Conservation (phyloP, 1,139 yeast genomes). For the Geotrichum citri-aurantii region DNA sequence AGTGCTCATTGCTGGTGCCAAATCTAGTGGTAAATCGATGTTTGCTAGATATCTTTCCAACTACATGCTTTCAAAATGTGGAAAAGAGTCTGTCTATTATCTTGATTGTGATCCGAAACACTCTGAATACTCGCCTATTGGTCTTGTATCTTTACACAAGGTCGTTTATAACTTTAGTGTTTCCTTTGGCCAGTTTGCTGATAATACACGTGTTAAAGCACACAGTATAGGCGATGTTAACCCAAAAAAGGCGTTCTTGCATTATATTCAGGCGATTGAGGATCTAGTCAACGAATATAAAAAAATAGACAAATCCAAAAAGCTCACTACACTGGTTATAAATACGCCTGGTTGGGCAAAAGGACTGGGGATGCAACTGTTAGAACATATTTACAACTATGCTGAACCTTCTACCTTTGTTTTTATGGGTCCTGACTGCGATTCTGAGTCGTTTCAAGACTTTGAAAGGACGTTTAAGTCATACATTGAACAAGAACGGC, state of each 20-base stretch:
- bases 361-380: constrained; percentile 73
- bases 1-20: constrained; percentile 53
- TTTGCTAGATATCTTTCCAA: constrained; percentile 55
- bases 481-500: background rate
- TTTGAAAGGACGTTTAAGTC: constrained; percentile 6
- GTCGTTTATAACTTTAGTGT: constrained; percentile 30
- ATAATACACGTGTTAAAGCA: constrained; percentile 31
- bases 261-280: constrained; percentile 46
- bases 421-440: constrained; percentile 38
- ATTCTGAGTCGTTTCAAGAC: constrained; percentile 22
- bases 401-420: constrained; percentile 55
- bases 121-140: constrained; percentile 72
- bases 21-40: constrained; percentile 83
- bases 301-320: constrained; percentile 22
- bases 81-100: constrained; percentile 36
- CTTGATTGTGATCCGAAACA: constrained; percentile 92
- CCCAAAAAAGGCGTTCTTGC: constrained; percentile 63
- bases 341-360: constrained; percentile 94
- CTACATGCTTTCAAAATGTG: constrained; percentile 27
- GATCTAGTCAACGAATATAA: constrained; percentile 41
- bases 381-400: constrained; percentile 44
- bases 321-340: constrained; percentile 48
- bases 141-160: constrained; percentile 47
- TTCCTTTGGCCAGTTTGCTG: constrained; percentile 32
- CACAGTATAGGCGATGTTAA: constrained; percentile 64